Evolutionary conservation across 1,284 basidiomycete species (phyloP).

Genomic region (Sphaerobolus stellatus): DNA sequence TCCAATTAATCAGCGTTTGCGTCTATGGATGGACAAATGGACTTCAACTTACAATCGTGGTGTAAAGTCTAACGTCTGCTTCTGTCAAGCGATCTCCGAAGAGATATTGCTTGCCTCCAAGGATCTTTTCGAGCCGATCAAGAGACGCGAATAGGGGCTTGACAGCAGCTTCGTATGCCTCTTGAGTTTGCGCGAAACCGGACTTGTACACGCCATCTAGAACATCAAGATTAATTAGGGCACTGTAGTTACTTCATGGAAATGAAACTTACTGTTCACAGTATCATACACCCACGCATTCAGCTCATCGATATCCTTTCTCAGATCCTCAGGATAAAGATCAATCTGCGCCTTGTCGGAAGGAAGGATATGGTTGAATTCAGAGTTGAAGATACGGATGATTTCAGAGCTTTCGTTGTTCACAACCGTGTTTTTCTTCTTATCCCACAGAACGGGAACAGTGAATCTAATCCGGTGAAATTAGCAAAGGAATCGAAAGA

Average conservation of each 20-base stretch:
- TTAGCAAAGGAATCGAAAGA: neutral
- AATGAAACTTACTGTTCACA: slow-evolving; percentile 66
- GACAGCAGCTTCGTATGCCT: slow-evolving; percentile 82
- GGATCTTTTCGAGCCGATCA: slow-evolving; percentile 77
- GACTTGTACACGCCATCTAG: slow-evolving; percentile 84
- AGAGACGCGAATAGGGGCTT: slow-evolving; percentile 71
- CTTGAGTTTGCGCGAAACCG: slow-evolving; percentile 84
- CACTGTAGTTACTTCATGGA: neutral
- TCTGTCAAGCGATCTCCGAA: slow-evolving; percentile 84
- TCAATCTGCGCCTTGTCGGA: slow-evolving; percentile 66
- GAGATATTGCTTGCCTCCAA: slow-evolving; percentile 79
- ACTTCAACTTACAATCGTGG: slow-evolving; percentile 72
- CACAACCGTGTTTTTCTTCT: slow-evolving; percentile 84
- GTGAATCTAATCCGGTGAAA: slow-evolving; percentile 59
- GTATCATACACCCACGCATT: slow-evolving; percentile 87
- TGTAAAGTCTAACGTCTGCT: slow-evolving; percentile 88
- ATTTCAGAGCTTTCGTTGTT: slow-evolving; percentile 96
- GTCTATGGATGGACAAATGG: neutral
- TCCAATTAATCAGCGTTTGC: neutral
- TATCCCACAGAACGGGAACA: slow-evolving; percentile 96
- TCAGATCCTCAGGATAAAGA: slow-evolving; percentile 74
- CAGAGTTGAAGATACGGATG: slow-evolving; percentile 87
- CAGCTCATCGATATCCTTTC: slow-evolving; percentile 79
- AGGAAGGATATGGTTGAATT: slow-evolving; percentile 74
- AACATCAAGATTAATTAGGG: neutral